Conservation (phyloP, 768 basidiomycete genomes). For the Psilocybe cyanescens region DNA sequence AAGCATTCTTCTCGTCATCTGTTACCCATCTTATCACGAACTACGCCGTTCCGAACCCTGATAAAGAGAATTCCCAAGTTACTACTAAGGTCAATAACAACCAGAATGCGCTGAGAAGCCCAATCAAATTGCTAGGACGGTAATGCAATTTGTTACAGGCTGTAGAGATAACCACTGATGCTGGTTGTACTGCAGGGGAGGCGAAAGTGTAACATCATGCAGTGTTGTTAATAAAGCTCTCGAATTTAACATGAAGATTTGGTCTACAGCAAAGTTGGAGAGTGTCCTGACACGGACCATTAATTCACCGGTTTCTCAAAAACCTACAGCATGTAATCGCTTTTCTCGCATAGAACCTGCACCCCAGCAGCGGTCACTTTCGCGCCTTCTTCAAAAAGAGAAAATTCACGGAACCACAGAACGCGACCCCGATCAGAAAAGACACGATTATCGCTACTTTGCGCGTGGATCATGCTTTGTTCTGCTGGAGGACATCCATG, state of each 20-base stretch:
- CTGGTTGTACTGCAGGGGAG: conserved; percentile 25
- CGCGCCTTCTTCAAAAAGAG: conserved; percentile 77
- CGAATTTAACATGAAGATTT: conserved; percentile 82
- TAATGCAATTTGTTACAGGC: conserved; percentile 27
- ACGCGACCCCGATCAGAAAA: conserved; percentile 87
- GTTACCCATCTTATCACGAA: conserved; percentile 90
- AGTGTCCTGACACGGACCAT: conserved; percentile 75
- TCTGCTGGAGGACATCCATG: conserved; percentile 88
- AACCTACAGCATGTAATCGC: conserved; percentile 25
- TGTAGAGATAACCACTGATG: not conserved
- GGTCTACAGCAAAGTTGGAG: conserved; percentile 73
- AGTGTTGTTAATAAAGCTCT: conserved; percentile 69
- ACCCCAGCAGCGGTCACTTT: conserved; percentile 51
- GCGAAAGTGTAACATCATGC: conserved; percentile 33
- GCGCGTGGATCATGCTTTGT: conserved; percentile 74
- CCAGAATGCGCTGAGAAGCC: conserved; percentile 55
- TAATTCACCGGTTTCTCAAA: conserved; percentile 26
- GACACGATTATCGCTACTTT: conserved; percentile 91
- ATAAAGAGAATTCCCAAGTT: conserved; percentile 59
- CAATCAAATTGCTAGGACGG: conserved; percentile 64
- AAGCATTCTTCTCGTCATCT: conserved; percentile 85
- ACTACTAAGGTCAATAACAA: conserved; percentile 22
- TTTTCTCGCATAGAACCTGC: conserved; percentile 33
- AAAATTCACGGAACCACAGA: conserved; percentile 86
- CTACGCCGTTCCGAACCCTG: conserved; percentile 49